Evolutionary conservation across 2,329 filamentous ascomycete genomes (phyloP).

Genomic region (Camptophora hylomeconis): DNA sequence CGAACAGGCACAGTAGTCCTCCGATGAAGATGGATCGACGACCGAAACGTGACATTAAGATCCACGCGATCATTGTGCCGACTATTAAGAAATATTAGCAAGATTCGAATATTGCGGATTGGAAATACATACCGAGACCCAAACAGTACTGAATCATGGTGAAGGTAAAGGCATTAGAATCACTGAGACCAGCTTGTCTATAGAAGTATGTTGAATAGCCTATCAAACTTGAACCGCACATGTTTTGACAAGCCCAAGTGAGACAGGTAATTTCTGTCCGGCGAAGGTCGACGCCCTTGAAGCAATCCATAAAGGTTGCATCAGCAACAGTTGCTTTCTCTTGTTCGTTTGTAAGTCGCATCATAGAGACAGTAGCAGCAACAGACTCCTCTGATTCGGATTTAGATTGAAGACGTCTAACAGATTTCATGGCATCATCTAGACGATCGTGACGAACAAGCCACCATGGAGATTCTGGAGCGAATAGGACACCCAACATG

Average conservation of each 20-base stretch:
- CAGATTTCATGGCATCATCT: conserved; percentile 8
- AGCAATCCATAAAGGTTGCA: conserved; percentile 21
- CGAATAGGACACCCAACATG: conserved; percentile 8
- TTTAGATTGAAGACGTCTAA: conserved; percentile 7
- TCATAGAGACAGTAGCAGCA: conserved; percentile 18
- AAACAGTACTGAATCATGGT: conserved; percentile 49
- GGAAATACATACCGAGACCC: no score
- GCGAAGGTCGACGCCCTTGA: conserved; percentile 23
- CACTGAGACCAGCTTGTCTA: conserved; percentile 19
- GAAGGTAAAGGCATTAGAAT: conserved; percentile 25
- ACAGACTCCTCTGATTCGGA: conserved; percentile 20
- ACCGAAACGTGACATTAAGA: conserved; percentile 23
- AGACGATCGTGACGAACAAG: conserved; percentile 8
- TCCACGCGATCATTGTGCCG: conserved; percentile 38
- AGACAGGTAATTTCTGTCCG: conserved; percentile 30
- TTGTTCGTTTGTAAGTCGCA: conserved; percentile 18
- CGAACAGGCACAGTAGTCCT: conserved; percentile 18
- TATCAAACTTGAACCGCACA: conserved; percentile 33
- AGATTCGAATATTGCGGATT: no score
- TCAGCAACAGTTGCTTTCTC: conserved; percentile 15
- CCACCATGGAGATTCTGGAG: conserved; percentile 13
- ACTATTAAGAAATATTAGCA: no score
- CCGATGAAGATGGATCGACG: conserved; percentile 26
- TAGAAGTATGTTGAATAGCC: conserved; percentile 1
- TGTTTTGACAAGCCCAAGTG: conserved; percentile 44